Evolutionary conservation across 2,329 filamentous ascomycete species (phyloP).

Genomic region (Shiraia sp.): DNA sequence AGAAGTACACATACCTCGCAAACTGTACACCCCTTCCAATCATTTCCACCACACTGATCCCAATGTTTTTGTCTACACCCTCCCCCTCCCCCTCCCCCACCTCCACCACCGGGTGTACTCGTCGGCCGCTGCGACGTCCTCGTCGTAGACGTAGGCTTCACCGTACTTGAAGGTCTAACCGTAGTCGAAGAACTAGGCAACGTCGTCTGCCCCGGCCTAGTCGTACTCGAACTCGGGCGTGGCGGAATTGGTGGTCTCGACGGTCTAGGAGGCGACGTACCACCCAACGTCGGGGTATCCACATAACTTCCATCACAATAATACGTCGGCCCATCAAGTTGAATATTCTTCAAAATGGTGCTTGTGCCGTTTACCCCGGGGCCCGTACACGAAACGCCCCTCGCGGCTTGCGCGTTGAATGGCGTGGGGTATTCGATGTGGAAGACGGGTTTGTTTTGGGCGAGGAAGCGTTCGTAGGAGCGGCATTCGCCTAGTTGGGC

Average conservation of each 20-base stretch:
- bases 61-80: conserved; percentile 32
- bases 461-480: conserved; percentile 29
- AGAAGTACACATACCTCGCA: conserved; percentile 25
- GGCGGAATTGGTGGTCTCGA: conserved; percentile 8
- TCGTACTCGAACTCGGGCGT: conserved; percentile 4
- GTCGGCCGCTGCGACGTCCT: conserved; percentile 14
- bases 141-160: conserved; percentile 8
- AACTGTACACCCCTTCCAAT: conserved; percentile 36
- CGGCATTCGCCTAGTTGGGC: conserved; percentile 27
- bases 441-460: conserved; percentile 36
- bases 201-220: neutral
- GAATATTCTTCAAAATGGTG: conserved; percentile 66
- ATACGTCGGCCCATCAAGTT: conserved; percentile 62
- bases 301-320: conserved; percentile 51
- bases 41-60: conserved; percentile 35
- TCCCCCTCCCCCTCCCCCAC: conserved; percentile 21
- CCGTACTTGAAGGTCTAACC: conserved; percentile 3
- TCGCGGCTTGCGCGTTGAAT: conserved; percentile 38
- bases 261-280: conserved; percentile 18
- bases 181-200: conserved; percentile 7
- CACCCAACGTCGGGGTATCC: conserved; percentile 34
- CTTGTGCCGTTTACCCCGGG: conserved; percentile 62
- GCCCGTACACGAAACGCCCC: conserved; percentile 47
- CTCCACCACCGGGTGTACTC: conserved; percentile 22
- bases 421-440: conserved; percentile 41